Conservation (phyloP, 192 early-diverging fungal species). For the Piromyces finnis region DNA sequence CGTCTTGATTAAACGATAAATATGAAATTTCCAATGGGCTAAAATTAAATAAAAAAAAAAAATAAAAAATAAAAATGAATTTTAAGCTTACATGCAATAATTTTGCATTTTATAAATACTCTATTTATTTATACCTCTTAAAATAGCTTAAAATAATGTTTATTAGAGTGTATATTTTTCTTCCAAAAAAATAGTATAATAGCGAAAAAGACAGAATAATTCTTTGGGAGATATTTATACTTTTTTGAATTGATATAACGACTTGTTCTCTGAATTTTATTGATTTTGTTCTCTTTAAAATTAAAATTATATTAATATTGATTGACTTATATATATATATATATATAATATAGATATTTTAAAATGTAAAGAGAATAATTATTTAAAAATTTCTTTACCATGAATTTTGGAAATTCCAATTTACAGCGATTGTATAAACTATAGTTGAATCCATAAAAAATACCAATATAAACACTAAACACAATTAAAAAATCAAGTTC, state of each 20-base stretch:
- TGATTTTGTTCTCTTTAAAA: not conserved
- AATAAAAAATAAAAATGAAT: too few relatives aligned
- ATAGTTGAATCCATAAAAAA: not conserved
- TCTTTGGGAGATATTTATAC: not conserved
- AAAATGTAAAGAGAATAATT: too few relatives aligned
- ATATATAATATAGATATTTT: too few relatives aligned
- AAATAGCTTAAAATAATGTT: not conserved
- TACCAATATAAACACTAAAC: not conserved
- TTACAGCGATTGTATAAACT: not conserved
- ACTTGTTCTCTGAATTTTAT: not conserved
- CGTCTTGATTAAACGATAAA: not conserved
- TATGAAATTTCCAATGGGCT: not conserved
- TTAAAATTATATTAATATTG: too few relatives aligned
- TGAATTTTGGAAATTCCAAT: not conserved
- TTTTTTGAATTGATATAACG: not conserved
- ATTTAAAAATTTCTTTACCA: too few relatives aligned
- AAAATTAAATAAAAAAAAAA: not conserved
- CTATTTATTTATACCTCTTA: not conserved
- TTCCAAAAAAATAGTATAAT: not conserved
- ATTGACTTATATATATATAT: not conserved
- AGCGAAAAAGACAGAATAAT: not conserved
- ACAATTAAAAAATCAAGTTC: not conserved
- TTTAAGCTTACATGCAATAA: too few relatives aligned
- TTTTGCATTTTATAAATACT: too few relatives aligned
- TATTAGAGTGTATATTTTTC: not conserved